Percentiles rank a stretch among this genome's conserved stretches.
These are phyloP conservation scores for Tieghemostelium lacteum DNA, from an alignment of 78 protist species.

Conservation along the genomic window DNA sequence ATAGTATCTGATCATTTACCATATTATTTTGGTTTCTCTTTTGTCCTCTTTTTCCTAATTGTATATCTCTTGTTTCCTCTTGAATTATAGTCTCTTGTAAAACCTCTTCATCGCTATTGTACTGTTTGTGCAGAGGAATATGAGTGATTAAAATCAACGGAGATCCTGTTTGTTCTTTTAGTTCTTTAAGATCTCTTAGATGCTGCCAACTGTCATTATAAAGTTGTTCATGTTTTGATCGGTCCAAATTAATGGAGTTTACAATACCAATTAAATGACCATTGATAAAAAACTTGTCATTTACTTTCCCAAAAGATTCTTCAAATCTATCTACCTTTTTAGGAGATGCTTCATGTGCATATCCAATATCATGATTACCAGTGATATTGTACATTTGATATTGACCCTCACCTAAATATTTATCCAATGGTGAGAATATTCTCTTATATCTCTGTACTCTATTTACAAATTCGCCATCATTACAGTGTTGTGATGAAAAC, in stretches of 20 bases:
- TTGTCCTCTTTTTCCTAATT: neutral
- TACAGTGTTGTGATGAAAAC: constrained; percentile 67
- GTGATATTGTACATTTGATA: constrained; percentile 51
- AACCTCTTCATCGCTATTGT: neutral
- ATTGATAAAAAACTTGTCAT: constrained; percentile 17
- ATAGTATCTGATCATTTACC: neutral
- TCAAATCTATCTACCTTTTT: constrained; percentile 36
- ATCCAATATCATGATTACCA: constrained; percentile 81
- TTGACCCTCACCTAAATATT: neutral
- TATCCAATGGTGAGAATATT: constrained; percentile 38
- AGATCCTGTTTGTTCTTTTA: constrained; percentile 8
- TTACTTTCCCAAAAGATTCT: constrained; percentile 53
- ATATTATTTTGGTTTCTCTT: neutral
- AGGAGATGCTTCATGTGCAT: constrained; percentile 45
- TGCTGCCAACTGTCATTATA: constrained; percentile 41
- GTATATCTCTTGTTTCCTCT: neutral
- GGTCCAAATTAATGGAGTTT: constrained; percentile 63
- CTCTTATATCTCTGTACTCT: constrained; percentile 28
- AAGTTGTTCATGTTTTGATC: neutral
- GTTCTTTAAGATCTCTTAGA: constrained; percentile 28
- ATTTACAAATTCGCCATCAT: constrained; percentile 3
- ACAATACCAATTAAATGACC: constrained; percentile 73
- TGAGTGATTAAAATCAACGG: constrained; percentile 68
- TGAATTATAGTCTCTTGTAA: neutral
- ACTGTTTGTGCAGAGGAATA: constrained; percentile 62